phyloP scores from a whole-genome alignment of 495 filamentous ascomycete species.

The Bacidia gigantensis region DNA sequence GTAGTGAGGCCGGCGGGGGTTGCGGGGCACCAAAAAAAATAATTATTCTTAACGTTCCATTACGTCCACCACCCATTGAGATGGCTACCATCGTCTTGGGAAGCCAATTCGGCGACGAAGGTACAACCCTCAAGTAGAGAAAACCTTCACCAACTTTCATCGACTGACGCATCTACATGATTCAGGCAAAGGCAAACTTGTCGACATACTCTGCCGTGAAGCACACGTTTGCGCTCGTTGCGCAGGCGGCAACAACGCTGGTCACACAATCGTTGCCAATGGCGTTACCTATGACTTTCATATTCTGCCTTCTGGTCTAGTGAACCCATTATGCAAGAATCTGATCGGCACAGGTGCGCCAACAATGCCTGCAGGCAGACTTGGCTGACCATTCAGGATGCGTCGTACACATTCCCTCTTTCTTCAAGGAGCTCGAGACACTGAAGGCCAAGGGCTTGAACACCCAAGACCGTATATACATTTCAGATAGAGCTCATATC shows the following conservation, averaged over 20 bases:
- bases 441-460: slow-evolving; percentile 59
- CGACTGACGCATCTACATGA: background rate
- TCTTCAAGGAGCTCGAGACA: slow-evolving; percentile 73
- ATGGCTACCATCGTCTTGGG: slow-evolving; percentile 53
- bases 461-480: slow-evolving; percentile 54
- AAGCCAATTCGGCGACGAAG: slow-evolving; percentile 59
- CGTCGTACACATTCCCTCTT: slow-evolving; percentile 71
- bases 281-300: slow-evolving; percentile 57
- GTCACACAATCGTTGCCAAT: slow-evolving; percentile 41
- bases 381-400: background rate
- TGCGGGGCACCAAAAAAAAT: too few relatives aligned
- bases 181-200: slow-evolving; percentile 49
- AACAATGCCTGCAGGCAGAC: background rate
- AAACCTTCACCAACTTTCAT: background rate
- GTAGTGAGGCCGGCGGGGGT: too few relatives aligned
- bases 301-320: slow-evolving; percentile 50
- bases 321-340: slow-evolving; percentile 65
- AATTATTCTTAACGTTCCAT: too few relatives aligned
- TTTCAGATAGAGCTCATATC: slow-evolving; percentile 72
- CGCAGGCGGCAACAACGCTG: slow-evolving; percentile 55
- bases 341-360: slow-evolving; percentile 69
- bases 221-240: slow-evolving; percentile 45
- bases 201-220: slow-evolving; percentile 43
- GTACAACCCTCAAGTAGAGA: slow-evolving; percentile 11
- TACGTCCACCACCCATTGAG: background rate